Conservation (phyloP, 495 filamentous ascomycete genomes). For the Podospora tetraspora region DNA sequence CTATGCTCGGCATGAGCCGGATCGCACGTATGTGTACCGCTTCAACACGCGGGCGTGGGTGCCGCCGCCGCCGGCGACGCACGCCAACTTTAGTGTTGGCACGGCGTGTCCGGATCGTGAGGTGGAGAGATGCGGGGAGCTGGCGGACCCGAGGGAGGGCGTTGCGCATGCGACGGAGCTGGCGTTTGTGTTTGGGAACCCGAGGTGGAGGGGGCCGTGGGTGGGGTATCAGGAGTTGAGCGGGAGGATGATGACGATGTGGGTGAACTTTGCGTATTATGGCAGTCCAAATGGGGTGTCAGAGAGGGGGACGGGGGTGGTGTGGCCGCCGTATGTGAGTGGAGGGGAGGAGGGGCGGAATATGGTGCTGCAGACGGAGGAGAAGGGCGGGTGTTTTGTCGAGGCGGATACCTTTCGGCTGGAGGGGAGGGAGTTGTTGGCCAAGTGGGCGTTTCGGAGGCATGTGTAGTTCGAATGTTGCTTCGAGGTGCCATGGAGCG, state of each 20-base stretch:
- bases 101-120: slow-evolving; percentile 6
- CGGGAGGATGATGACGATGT: slow-evolving; percentile 25
- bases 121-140: slow-evolving; percentile 2
- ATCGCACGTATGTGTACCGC: slow-evolving; percentile 28
- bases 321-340: slow-evolving; percentile 28
- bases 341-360: slow-evolving; percentile 24
- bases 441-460: slow-evolving; percentile 31
- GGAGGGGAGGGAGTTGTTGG: slow-evolving; percentile 33
- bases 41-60: slow-evolving; percentile 33
- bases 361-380: slow-evolving; percentile 33
- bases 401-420: slow-evolving; percentile 32
- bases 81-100: slow-evolving; percentile 12
- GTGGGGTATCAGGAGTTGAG: slow-evolving; percentile 25
- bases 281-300: slow-evolving; percentile 26
- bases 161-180: slow-evolving; percentile 35
- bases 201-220: slow-evolving; percentile 29
- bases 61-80: neutral
- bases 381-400: slow-evolving; percentile 28
- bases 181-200: slow-evolving; percentile 33
- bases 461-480: slow-evolving; percentile 20
- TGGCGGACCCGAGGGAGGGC: slow-evolving; percentile 31
- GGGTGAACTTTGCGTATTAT: slow-evolving; percentile 32
- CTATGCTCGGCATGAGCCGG: slow-evolving; percentile 18
- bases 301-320: slow-evolving; percentile 12
- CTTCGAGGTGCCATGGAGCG: neutral